Conservation (phyloP, 148 eudicot genomes). For the Fagopyrum tataricum region DNA sequence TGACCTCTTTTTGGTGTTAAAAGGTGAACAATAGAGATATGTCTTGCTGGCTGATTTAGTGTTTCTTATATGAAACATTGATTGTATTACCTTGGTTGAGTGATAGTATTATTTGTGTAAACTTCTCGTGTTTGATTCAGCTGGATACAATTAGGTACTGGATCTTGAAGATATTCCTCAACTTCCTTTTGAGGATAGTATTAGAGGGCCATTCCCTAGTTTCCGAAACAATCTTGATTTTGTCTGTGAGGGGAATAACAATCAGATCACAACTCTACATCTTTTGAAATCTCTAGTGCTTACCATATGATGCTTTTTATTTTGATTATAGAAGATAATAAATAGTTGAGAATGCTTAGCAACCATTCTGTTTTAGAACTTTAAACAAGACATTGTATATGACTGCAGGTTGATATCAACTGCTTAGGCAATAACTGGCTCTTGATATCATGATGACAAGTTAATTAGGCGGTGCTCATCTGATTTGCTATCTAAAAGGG, state of each 20-base stretch:
- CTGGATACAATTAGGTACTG: conserved; percentile 31
- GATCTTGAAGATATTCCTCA: conserved; percentile 42
- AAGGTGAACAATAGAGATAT: too few species aligned
- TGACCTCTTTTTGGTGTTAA: too few species aligned
- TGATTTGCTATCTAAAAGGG: conserved; percentile 34
- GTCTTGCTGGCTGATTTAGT: too few species aligned
- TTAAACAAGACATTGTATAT: not conserved
- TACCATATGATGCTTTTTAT: conserved; percentile 19
- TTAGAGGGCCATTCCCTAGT: conserved; percentile 19
- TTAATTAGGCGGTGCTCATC: conserved; percentile 46
- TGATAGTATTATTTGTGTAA: too few species aligned
- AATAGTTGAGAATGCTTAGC: too few species aligned
- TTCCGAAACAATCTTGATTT: conserved; percentile 22
- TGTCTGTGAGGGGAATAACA: conserved; percentile 15
- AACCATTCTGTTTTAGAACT: too few species aligned
- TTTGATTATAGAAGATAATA: not conserved
- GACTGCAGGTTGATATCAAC: conserved; percentile 51
- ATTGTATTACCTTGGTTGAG: conserved; percentile 13
- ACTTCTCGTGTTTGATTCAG: too few species aligned
- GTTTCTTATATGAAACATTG: too few species aligned
- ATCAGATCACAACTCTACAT: conserved; percentile 20
- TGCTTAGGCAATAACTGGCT: conserved; percentile 76
- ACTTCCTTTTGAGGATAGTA: conserved; percentile 26
- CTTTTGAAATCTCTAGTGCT: conserved; percentile 26
- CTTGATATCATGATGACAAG: conserved; percentile 57